Base-by-base conservation (phyloP, 2,329 filamentous ascomycete genomes). In the Alternaria incomplexa region DNA sequence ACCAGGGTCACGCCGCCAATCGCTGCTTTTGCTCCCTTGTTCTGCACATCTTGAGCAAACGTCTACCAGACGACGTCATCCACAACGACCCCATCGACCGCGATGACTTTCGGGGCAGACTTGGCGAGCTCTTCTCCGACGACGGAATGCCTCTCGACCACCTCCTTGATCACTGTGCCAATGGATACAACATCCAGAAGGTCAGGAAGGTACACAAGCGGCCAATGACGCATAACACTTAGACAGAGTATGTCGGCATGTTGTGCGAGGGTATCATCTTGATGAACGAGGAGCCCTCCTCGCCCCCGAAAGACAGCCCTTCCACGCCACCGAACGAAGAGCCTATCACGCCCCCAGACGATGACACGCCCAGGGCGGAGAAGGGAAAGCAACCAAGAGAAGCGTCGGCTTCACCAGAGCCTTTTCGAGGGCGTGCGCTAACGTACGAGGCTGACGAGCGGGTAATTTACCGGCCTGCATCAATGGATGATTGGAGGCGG, bases 21-120 rank as follows among this genome's bases (percentile, higher is more conserved):
- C 47, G 56, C 22, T 59, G 56, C 22, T 59, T 59, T 28, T 59
- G 56, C 20, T 59, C 56, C 5, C 48, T 59, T 8, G 56, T 54
- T 23, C 40, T 59, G 1, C 26, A 59, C 20, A 48, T 54, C 17
- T 26, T 58, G 6, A 36, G 51, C 23, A 30, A 22, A 36, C n/a
- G 20, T 15, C n/a, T 20, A 7, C 23, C 17, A 13, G 12, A 23
- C 26, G 25, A 36, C 9, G 48, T 59, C 8, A 48, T 46, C 1
- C n/a, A 32, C 23, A 23, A 52, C 13, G 32, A 46, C 13, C 56
- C 47, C 10, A 20, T 17, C 10, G 17, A 44, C 25, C 56, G 51
- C 22, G 12, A 13, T 8, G 23, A 52, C 25, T 30, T 58, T 10
- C 56, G 30, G n/a, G 13, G 9, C 2, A 32, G 51, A 17, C 15